Conservation (phyloP, 306 rosid species). For the Hylodesmum podocarpum region DNA sequence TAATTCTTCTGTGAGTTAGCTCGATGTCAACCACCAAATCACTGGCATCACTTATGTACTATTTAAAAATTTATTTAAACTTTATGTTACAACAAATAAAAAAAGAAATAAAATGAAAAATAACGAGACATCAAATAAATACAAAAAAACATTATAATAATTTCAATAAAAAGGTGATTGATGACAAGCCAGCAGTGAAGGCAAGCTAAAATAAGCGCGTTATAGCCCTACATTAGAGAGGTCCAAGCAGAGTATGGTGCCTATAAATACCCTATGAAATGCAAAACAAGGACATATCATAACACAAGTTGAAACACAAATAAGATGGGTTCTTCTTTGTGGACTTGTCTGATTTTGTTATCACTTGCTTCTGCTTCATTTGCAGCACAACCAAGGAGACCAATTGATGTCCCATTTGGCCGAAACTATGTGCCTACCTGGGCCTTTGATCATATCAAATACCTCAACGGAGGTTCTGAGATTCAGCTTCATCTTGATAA, state of each 20-base stretch:
- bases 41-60: neutral
- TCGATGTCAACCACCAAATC: neutral
- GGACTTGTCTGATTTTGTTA: slow-evolving; percentile 33
- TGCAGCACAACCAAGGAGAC: slow-evolving; percentile 45
- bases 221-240: neutral
- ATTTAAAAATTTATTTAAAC: neutral
- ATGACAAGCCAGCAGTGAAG: slow-evolving; percentile 17
- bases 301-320: slow-evolving; percentile 15
- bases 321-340: slow-evolving; percentile 38
- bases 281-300: neutral
- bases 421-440: slow-evolving; percentile 78
- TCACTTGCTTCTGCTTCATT: slow-evolving; percentile 30
- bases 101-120: neutral
- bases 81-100: neutral
- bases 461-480: slow-evolving; percentile 63
- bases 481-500: slow-evolving; percentile 72
- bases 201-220: slow-evolving; percentile 1
- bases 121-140: neutral
- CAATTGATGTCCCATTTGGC: slow-evolving; percentile 65
- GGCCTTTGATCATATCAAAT: slow-evolving; percentile 87
- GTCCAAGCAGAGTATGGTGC: neutral
- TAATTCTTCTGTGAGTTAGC: neutral
- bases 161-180: neutral
- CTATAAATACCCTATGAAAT: slow-evolving; percentile 22
- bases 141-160: neutral